Conservation (phyloP, 2,329 filamentous ascomycete genomes). For the Stemphylium lycopersici region DNA sequence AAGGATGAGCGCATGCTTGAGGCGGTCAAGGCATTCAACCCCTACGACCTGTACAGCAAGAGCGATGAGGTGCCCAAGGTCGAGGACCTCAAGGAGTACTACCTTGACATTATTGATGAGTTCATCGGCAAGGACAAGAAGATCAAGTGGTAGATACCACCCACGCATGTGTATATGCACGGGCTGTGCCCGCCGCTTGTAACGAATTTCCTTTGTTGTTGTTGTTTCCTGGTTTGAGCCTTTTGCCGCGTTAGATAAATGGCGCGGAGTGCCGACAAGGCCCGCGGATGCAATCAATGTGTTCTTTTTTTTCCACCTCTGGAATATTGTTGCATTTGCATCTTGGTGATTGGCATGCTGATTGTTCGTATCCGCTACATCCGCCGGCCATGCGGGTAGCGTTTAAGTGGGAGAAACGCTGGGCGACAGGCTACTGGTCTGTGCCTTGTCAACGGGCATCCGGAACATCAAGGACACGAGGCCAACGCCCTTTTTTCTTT, state of each 20-base stretch:
- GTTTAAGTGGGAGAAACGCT: too few species aligned
- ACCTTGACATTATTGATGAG: conserved; percentile 64
- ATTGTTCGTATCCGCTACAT: too few species aligned
- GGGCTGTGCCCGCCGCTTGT: not conserved
- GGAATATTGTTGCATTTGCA: conserved; percentile 9
- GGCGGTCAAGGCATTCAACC: conserved; percentile 86
- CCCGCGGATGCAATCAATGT: not conserved
- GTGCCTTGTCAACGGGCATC: too few species aligned
- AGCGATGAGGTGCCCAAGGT: conserved; percentile 78
- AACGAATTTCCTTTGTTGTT: not conserved
- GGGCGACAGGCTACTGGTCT: too few species aligned
- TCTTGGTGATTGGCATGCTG: too few species aligned
- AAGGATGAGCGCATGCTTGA: conserved; percentile 80
- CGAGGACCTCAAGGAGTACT: conserved; percentile 73
- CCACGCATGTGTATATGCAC: too few species aligned
- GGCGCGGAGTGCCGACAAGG: conserved; percentile 2
- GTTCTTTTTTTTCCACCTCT: not conserved
- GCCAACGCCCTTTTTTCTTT: too few species aligned
- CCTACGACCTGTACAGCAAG: conserved; percentile 92
- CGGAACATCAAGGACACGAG: too few species aligned
- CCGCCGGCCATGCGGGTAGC: too few species aligned
- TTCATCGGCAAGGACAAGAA: conserved; percentile 70
- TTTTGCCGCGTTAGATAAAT: not conserved
- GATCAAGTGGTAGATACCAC: conserved; percentile 66
- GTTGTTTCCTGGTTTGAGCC: too few species aligned